Percentiles rank a stretch among this genome's conserved stretches.
Evolutionary conservation across 2,329 filamentous ascomycete species (phyloP).

Genomic region (Penicillium sp.): DNA sequence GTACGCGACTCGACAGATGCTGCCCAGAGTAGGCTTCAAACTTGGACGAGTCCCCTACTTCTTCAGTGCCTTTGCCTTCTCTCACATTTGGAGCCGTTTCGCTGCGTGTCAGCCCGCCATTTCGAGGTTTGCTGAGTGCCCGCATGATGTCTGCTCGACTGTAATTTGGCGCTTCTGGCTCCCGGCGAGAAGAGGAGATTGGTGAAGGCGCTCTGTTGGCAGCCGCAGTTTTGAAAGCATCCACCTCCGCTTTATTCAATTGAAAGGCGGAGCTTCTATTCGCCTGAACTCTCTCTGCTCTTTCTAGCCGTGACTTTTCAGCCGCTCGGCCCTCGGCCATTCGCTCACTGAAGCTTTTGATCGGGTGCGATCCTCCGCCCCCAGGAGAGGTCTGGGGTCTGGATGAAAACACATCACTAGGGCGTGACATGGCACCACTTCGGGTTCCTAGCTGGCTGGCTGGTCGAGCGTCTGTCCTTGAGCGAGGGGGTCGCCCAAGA

Average conservation of each 20-base stretch:
- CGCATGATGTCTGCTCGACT: constrained; percentile 58
- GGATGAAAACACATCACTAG: constrained; percentile 19
- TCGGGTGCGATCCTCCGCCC: constrained; percentile 24
- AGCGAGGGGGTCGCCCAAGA: constrained; percentile 60
- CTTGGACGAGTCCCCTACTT: constrained; percentile 49
- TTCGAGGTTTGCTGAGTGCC: constrained; percentile 28
- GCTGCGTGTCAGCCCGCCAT: constrained; percentile 31
- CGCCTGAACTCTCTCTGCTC: constrained; percentile 33
- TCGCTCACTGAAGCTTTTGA: constrained; percentile 75
- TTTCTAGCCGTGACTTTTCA: constrained; percentile 38
- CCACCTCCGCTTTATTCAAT: constrained; percentile 42
- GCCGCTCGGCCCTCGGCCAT: constrained; percentile 61
- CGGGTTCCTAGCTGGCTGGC: constrained; percentile 28
- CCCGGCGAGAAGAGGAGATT: constrained; percentile 46
- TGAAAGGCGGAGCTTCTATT: constrained; percentile 43
- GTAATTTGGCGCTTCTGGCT: constrained; percentile 50
- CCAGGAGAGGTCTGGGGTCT: constrained; percentile 25
- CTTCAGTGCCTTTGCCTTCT: constrained; percentile 17
- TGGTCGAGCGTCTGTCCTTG: constrained; percentile 27
- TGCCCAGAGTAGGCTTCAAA: constrained; percentile 84
- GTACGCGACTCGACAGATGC: constrained; percentile 74
- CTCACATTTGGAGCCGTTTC: constrained; percentile 32
- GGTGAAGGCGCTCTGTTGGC: constrained; percentile 28
- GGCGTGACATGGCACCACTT: constrained; percentile 24
- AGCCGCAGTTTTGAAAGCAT: constrained; percentile 38